Base-by-base conservation (phyloP, 169 alveolate genomes). In the Toxoplasma gondii region DNA sequence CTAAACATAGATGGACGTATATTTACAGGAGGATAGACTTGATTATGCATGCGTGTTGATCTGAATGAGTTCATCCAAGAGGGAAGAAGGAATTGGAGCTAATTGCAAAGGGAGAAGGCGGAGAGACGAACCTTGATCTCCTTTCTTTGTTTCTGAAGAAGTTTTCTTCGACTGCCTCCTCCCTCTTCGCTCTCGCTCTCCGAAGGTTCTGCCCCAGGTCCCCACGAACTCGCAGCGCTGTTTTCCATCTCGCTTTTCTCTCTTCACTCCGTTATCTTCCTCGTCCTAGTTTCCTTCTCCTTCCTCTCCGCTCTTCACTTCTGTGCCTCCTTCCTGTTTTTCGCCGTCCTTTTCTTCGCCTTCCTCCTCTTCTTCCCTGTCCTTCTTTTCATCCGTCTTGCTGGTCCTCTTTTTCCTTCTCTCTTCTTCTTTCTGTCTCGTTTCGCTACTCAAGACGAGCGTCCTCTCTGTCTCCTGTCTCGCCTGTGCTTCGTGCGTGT, bases 111-210 rank as follows among this genome's bases (percentile, higher is more conserved):
- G 84, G 43, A 31, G 44, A 12, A 36, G 43, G 9, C 84, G 19
- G 24, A 74, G 45, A 74, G 24, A 82, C 88, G 54, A 29, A 82
- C 88, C 39, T 36, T 24, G 38, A 82, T 24, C 64, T 82, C 88
- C 36, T 24, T 36, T 29, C 36, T 38, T 0, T 82, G 88, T 36
- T 82, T 38, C 64, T 45, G 91, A 43, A 84, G 91, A 41, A 84
- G 91, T 31, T 84, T 84, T 31, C 91, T 38, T 19, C 91, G 69
- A 49, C 91, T 84, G 70, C 70, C n/a, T 64, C 74, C 74, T 64
- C 74, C 74, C 29, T 64, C 34, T 27, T 64, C 74, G 34, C 74
- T 31, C 31, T 64, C 74, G 74, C 74, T 64, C 74, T 19, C 74
- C 1, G 34, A 22, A 31, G n/a, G n/a, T 16, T 16, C 24, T 4